Percentiles rank a stretch among this genome's conserved stretches.
These are phyloP conservation scores for Dendrobium nobile DNA, from an alignment of 106 monocot species.

Conservation along the genomic window DNA sequence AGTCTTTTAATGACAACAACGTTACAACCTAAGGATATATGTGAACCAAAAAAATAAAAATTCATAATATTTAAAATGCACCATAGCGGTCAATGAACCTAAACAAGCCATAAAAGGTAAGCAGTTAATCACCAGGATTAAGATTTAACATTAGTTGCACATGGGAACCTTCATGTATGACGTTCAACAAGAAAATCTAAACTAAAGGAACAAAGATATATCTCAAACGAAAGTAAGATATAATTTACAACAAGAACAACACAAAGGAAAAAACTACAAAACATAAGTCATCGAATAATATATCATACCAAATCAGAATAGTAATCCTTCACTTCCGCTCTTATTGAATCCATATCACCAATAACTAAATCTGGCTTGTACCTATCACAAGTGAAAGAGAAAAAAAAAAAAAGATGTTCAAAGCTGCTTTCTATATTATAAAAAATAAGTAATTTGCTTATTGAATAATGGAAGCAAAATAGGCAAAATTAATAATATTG, in stretches of 20 bases:
- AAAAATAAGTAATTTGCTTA: not conserved
- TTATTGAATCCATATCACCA: slow-evolving; percentile 98
- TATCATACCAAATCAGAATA: slow-evolving; percentile 67
- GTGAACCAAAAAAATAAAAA: not conserved
- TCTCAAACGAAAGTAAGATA: too few relatives aligned
- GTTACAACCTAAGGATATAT: not conserved
- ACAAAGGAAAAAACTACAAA: not conserved
- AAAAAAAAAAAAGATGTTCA: not conserved
- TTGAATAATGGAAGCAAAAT: not conserved
- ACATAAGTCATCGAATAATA: not conserved
- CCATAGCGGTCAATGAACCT: not conserved
- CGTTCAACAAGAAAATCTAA: not conserved
- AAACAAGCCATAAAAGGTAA: not conserved
- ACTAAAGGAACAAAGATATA: not conserved
- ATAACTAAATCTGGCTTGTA: slow-evolving; percentile 87
- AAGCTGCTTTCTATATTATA: not conserved
- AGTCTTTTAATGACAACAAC: too few relatives aligned
- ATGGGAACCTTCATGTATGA: not conserved
- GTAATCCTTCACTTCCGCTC: slow-evolving; percentile 71
- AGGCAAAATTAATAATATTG: too few relatives aligned
- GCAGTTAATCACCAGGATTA: not conserved
- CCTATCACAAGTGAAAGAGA: slow-evolving; percentile 20
- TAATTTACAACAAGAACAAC: too few relatives aligned
- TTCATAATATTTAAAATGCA: not conserved
- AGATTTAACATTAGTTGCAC: not conserved